Percentiles rank a stretch among this genome's conserved stretches.
phyloP scores from a whole-genome alignment of 345 rosid genomes.

The Zanthoxylum bungeanum region DNA sequence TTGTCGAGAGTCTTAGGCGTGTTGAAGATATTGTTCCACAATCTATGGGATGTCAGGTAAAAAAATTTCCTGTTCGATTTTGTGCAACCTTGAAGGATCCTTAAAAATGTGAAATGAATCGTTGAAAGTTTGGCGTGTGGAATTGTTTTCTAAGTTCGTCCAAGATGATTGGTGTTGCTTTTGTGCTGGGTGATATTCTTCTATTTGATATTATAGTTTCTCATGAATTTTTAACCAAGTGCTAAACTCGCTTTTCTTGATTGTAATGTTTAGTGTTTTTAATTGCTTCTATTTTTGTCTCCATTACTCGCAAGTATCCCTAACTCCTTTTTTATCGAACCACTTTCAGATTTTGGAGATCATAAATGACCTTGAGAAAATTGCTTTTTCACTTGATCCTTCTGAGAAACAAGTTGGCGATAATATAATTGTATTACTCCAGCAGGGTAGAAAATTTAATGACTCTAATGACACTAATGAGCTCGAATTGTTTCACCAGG shows the following conservation, averaged over 20 bases:
- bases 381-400: constrained; percentile 59
- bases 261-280: background rate
- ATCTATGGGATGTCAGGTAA: constrained; percentile 85
- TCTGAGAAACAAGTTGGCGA: constrained; percentile 95
- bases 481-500: constrained; percentile 83
- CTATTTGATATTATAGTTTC: background rate
- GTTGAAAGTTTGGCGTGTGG: background rate
- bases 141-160: background rate
- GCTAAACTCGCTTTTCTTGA: background rate
- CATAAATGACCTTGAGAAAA: constrained; percentile 64
- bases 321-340: constrained; percentile 3
- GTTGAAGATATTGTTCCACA: constrained; percentile 93
- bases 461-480: constrained; percentile 57
- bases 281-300: background rate
- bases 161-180: background rate
- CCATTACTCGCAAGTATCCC: too few species aligned
- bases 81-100: background rate
- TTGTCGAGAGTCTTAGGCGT: constrained; percentile 77
- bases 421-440: constrained; percentile 77
- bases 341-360: constrained; percentile 74
- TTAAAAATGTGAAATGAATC: background rate
- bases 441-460: constrained; percentile 83
- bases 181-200: background rate
- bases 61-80: background rate
- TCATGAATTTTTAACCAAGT: background rate